These are phyloP conservation scores for Chaetomium tenue DNA, from an alignment of 495 filamentous ascomycete species.

Conservation along the genomic window DNA sequence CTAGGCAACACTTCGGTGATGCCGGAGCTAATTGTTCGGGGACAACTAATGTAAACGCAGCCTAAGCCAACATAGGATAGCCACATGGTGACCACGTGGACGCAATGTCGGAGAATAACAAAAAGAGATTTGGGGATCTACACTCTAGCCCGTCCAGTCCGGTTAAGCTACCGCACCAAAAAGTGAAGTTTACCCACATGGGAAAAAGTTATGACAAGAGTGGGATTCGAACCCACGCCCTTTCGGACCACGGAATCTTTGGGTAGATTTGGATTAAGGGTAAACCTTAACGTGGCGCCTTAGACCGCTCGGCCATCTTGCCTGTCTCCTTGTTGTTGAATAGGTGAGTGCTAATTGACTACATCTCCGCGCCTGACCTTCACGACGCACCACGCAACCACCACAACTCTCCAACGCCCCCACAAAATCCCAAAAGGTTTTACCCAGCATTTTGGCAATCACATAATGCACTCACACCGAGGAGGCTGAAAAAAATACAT, in stretches of 20 bases:
- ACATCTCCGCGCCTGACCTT: neutral
- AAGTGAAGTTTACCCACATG: neutral
- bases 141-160: too few relatives aligned
- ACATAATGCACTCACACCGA: neutral
- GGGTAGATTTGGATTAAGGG: constrained; percentile 24
- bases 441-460: neutral
- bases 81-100: too few relatives aligned
- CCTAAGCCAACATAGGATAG: too few relatives aligned
- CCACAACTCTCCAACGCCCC: neutral
- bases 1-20: too few relatives aligned
- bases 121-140: too few relatives aligned
- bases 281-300: constrained; percentile 33
- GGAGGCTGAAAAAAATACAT: neutral
- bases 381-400: neutral
- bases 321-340: constrained; percentile 8
- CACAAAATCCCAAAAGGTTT: neutral
- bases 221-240: constrained; percentile 44
- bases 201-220: constrained; percentile 33
- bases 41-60: too few relatives aligned
- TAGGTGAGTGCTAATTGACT: neutral
- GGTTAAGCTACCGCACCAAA: too few relatives aligned
- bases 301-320: constrained; percentile 33
- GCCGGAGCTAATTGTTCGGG: too few relatives aligned
- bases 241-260: constrained; percentile 40
- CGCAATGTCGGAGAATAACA: too few relatives aligned